Percentiles rank a stretch among this genome's conserved stretches.
These are phyloP conservation scores for Grigorovia humatica DNA, from an alignment of 805 yeast genomes.

Conservation along the genomic window DNA sequence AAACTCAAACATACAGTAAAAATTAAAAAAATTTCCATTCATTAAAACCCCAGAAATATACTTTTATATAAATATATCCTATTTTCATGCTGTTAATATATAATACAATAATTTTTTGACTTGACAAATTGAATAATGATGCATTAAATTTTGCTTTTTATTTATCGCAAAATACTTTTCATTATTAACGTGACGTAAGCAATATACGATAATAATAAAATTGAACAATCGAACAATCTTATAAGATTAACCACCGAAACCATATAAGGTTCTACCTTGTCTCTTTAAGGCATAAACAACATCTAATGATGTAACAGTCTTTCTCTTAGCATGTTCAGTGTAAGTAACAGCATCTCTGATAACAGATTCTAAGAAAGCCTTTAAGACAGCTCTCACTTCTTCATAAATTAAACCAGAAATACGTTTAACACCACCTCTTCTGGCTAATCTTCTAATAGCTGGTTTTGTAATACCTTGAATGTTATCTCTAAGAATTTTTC, in stretches of 20 bases:
- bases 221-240: background rate
- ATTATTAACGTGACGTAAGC: background rate
- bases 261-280: slow-evolving; percentile 99
- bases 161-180: background rate
- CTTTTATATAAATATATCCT: background rate
- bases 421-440: slow-evolving; percentile 99
- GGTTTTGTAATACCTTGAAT: slow-evolving; percentile 99
- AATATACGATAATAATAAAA: background rate
- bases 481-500: slow-evolving; percentile 98
- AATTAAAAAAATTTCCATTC: background rate
- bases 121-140: background rate
- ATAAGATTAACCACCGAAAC: slow-evolving; percentile 89
- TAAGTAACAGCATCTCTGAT: slow-evolving; percentile 99
- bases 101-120: background rate
- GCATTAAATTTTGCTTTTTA: no score
- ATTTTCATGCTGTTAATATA: background rate
- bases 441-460: slow-evolving; percentile 99
- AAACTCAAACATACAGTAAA: background rate
- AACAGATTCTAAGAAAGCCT: slow-evolving; percentile 91
- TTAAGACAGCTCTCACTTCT: slow-evolving; percentile 95
- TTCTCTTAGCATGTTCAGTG: slow-evolving; percentile 99
- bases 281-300: slow-evolving; percentile 99
- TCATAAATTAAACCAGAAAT: slow-evolving; percentile 97
- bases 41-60: background rate
- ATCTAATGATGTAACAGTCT: slow-evolving; percentile 97